Conservation (phyloP, 2,329 filamentous ascomycete genomes). For the Ophiocordyceps camponoti-saundersi region DNA sequence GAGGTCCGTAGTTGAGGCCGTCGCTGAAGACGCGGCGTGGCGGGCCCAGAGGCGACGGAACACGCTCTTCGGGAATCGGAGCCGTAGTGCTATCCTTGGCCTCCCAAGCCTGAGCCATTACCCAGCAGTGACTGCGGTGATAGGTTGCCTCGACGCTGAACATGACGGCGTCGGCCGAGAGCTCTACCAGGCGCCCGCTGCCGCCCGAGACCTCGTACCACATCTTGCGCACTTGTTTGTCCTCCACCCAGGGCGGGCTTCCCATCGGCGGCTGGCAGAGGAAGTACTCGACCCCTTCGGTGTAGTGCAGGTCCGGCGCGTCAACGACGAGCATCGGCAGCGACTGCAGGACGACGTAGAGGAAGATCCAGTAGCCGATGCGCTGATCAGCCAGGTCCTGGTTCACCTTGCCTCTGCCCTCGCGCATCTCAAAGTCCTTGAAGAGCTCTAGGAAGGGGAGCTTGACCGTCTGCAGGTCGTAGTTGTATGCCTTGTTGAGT, state of each 20-base stretch:
- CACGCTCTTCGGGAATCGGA: constrained; percentile 12
- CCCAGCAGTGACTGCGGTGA: constrained; percentile 39
- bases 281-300: constrained; percentile 66
- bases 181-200: constrained; percentile 32
- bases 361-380: constrained; percentile 65
- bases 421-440: constrained; percentile 52
- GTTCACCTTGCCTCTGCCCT: constrained; percentile 44
- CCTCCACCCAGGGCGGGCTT: constrained; percentile 57
- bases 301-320: constrained; percentile 50
- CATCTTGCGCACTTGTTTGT: constrained; percentile 44
- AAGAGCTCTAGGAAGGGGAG: constrained; percentile 53
- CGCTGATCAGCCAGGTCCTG: constrained; percentile 55
- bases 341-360: constrained; percentile 62
- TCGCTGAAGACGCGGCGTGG: constrained; percentile 18
- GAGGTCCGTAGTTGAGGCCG: constrained; percentile 10
- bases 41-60: constrained; percentile 21
- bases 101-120: constrained; percentile 34
- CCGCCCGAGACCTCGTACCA: constrained; percentile 62
- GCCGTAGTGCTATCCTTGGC: constrained; percentile 12
- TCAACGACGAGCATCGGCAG: constrained; percentile 65
- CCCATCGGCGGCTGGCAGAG: constrained; percentile 60
- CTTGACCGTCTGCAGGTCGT: constrained; percentile 42
- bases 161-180: constrained; percentile 41
- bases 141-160: constrained; percentile 45
- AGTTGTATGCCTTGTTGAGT: constrained; percentile 68